Evolutionary conservation across 192 early-diverging fungal genomes (phyloP).

Genomic region (Backusella parvicylindrica): DNA sequence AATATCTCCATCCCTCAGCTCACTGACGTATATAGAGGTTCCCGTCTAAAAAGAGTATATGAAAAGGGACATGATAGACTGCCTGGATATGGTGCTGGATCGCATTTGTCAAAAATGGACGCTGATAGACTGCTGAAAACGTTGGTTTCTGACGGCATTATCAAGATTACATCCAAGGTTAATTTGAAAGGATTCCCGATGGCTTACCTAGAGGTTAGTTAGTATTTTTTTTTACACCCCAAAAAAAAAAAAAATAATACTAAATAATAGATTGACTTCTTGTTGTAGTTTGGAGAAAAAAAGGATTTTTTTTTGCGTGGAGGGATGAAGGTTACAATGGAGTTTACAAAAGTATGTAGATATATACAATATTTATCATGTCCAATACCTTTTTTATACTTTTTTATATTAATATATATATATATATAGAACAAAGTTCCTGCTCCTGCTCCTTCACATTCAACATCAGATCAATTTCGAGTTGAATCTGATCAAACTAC

Average conservation of each 20-base stretch:
- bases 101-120: slow-evolving; percentile 48
- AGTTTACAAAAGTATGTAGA: background rate
- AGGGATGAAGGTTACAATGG: background rate
- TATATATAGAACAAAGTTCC: background rate
- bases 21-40: slow-evolving; percentile 75
- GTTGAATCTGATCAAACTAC: background rate
- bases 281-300: background rate
- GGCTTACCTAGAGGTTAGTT: slow-evolving; percentile 15
- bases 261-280: too few species aligned
- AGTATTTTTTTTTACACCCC: too few species aligned
- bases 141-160: slow-evolving; percentile 56
- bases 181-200: slow-evolving; percentile 58
- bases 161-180: slow-evolving; percentile 60
- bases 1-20: slow-evolving; percentile 68
- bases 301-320: background rate
- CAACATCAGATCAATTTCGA: background rate
- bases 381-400: background rate
- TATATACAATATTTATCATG: background rate
- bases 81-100: slow-evolving; percentile 55
- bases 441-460: too few species aligned
- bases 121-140: slow-evolving; percentile 71
- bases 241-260: too few species aligned
- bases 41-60: slow-evolving; percentile 50
- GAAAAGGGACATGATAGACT: slow-evolving; percentile 48
- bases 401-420: too few species aligned